Percentiles rank a stretch among this genome's conserved stretches.
These are phyloP conservation scores for Shiraia sp. DNA, from an alignment of 2,329 filamentous ascomycete genomes.

Conservation along the genomic window DNA sequence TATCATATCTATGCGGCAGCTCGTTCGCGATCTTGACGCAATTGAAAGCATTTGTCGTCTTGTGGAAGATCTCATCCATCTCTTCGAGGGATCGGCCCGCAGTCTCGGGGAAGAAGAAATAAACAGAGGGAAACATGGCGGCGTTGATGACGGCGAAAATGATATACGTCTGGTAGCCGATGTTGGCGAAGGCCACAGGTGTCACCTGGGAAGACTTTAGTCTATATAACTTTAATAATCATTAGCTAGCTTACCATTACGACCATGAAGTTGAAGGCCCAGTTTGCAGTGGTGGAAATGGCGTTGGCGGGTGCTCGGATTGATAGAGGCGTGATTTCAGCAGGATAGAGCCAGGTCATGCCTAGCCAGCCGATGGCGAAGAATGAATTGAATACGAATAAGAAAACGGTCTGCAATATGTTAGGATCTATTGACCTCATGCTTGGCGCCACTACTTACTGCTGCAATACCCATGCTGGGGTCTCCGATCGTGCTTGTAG, in stretches of 20 bases:
- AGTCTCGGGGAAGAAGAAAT: constrained; percentile 66
- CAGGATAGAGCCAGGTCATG: constrained; percentile 64
- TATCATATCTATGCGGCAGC: constrained; percentile 61
- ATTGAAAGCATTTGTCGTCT: constrained; percentile 54
- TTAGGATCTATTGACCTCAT: constrained; percentile 5
- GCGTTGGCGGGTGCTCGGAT: constrained; percentile 87
- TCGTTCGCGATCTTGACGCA: constrained; percentile 56
- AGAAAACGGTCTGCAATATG: constrained; percentile 69
- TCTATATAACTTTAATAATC: too few species aligned
- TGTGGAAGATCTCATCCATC: constrained; percentile 66
- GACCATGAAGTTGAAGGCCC: constrained; percentile 59
- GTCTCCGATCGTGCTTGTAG: constrained; percentile 31
- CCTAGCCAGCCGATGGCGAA: constrained; percentile 82
- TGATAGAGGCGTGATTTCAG: constrained; percentile 85
- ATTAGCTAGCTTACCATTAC: too few species aligned
- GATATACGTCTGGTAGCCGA: constrained; percentile 60
- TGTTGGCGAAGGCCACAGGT: constrained; percentile 61
- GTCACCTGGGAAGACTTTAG: too few species aligned
- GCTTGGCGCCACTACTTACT: constrained; percentile 51
- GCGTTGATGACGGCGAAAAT: constrained; percentile 62
- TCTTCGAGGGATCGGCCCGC: constrained; percentile 50
- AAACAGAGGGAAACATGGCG: constrained; percentile 59
- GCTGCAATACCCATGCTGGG: constrained; percentile 43
- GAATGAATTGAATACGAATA: constrained; percentile 90
- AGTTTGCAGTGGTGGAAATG: constrained; percentile 69